Conservation (phyloP, 2,329 filamentous ascomycete species). For the Coniochaeta prunicola region DNA sequence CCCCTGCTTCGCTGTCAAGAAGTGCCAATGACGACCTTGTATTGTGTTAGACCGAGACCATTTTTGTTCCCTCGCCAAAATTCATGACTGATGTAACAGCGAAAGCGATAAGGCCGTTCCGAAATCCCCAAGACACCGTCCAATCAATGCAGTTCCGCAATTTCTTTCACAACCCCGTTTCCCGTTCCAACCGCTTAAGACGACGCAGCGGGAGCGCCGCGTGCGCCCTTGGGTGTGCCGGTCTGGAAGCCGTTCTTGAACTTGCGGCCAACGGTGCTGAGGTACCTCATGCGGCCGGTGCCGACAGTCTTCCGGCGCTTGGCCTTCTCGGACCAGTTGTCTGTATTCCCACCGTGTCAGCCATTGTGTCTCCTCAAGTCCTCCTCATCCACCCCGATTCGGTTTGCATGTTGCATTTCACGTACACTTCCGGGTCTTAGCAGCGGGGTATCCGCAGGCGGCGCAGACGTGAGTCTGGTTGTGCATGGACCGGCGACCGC, state of each 20-base stretch:
- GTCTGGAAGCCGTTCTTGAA: constrained; percentile 98
- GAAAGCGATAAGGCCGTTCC: constrained; percentile 17
- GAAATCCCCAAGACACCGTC: constrained; percentile 17
- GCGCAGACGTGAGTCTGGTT: constrained; percentile 99
- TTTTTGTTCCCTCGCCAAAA: constrained; percentile 12
- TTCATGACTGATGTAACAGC: constrained; percentile 18
- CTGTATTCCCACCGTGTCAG: constrained; percentile 43
- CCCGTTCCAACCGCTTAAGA: background rate
- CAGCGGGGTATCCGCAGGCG: constrained; percentile 90
- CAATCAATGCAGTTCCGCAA: constrained; percentile 12
- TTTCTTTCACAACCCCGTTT: background rate
- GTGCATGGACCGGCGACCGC: constrained; percentile 95
- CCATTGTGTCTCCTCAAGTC: background rate
- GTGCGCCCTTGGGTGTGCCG: constrained; percentile 78
- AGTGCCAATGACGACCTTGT: constrained; percentile 3
- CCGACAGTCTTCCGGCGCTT: constrained; percentile 99
- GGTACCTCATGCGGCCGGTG: constrained; percentile 90
- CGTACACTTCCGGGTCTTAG: constrained; percentile 98
- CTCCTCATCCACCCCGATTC: constrained; percentile 1
- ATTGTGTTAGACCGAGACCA: constrained; percentile 16
- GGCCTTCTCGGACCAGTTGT: constrained; percentile 99
- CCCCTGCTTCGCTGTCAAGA: constrained; percentile 2
- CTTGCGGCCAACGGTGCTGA: constrained; percentile 85
- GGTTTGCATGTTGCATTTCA: constrained; percentile 20
- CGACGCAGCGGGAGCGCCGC: constrained; percentile 44